Percentiles rank a stretch among this genome's conserved stretches.
These are phyloP conservation scores for Globisporangium alternatum DNA, from an alignment of 352 stramenopile genomes.

Conservation along the genomic window DNA sequence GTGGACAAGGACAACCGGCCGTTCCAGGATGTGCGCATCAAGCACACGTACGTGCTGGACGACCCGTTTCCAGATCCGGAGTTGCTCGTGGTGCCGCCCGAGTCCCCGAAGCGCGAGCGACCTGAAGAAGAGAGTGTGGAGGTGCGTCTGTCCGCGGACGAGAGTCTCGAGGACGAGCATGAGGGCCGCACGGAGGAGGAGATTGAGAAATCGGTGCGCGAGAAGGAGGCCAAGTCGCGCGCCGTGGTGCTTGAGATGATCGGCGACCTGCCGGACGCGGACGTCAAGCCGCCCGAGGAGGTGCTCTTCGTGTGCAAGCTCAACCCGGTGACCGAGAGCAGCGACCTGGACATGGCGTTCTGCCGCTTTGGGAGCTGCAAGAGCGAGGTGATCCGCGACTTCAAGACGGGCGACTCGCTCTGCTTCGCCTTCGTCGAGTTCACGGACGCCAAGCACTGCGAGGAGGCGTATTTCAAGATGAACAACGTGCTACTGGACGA, in stretches of 20 bases:
- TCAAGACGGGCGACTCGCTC: constrained; percentile 96
- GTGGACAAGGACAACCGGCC: constrained; percentile 94
- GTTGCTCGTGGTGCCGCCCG: constrained; percentile 66
- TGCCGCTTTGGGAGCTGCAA: constrained; percentile 88
- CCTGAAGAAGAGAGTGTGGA: constrained; percentile 92
- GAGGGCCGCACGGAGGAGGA: constrained; percentile 81
- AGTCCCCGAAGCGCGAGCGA: constrained; percentile 85
- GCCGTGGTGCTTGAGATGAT: constrained; percentile 99
- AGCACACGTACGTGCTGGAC: constrained; percentile 88
- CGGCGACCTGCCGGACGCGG: constrained; percentile 96
- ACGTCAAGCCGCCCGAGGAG: constrained; percentile 97
- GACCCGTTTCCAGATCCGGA: constrained; percentile 81
- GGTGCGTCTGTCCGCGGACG: constrained; percentile 86
- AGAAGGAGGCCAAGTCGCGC: constrained; percentile 93
- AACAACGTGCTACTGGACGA: constrained; percentile 99
- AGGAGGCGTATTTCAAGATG: constrained; percentile 99
- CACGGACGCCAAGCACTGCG: constrained; percentile 90
- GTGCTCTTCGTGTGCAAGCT: constrained; percentile 99
- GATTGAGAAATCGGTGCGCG: constrained; percentile 83
- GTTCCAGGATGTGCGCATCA: constrained; percentile 97
- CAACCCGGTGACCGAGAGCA: constrained; percentile 92
- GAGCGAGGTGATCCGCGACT: constrained; percentile 96
- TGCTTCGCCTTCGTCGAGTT: constrained; percentile 99
- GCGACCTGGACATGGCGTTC: constrained; percentile 95
- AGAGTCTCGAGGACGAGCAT: constrained; percentile 77